Conservation (phyloP, 2,329 filamentous ascomycete species). For the Penicillium sp. region DNA sequence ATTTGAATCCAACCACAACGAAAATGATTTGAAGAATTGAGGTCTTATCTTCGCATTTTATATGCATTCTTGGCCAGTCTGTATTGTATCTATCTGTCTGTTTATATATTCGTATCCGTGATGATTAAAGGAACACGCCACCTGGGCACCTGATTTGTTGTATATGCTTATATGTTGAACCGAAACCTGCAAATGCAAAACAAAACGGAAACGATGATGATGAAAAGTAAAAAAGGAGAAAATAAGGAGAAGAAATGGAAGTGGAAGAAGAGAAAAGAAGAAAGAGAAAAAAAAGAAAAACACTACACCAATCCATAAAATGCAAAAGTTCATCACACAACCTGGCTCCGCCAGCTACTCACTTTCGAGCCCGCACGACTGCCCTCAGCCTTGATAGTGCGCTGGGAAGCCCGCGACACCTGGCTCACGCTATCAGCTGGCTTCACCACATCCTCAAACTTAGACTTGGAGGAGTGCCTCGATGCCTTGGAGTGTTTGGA, state of each 20-base stretch:
- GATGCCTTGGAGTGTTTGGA: slow-evolving; percentile 31
- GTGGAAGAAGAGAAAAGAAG: background rate
- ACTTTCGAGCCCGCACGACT: slow-evolving; percentile 27
- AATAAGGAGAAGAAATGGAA: background rate
- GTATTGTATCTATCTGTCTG: background rate
- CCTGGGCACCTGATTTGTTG: background rate
- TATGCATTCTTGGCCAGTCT: background rate
- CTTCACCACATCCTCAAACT: slow-evolving; percentile 39
- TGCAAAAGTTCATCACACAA: slow-evolving; percentile 10
- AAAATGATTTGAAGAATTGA: too few species aligned
- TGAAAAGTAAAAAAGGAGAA: background rate
- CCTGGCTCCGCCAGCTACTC: slow-evolving; percentile 31
- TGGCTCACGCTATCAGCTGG: slow-evolving; percentile 44
- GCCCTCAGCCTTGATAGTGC: slow-evolving; percentile 34
- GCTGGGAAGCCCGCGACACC: slow-evolving; percentile 35
- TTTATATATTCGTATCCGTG: background rate
- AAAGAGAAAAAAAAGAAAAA: slow-evolving; percentile 3
- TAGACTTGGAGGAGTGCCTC: slow-evolving; percentile 33
- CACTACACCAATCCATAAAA: background rate
- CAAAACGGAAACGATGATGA: background rate
- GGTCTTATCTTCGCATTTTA: too few species aligned
- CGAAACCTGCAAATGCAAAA: background rate
- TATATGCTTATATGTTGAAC: background rate
- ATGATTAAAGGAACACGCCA: background rate
- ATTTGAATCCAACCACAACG: too few species aligned